Conservation (phyloP, 768 basidiomycete species). For the Termitomyces sp. region DNA sequence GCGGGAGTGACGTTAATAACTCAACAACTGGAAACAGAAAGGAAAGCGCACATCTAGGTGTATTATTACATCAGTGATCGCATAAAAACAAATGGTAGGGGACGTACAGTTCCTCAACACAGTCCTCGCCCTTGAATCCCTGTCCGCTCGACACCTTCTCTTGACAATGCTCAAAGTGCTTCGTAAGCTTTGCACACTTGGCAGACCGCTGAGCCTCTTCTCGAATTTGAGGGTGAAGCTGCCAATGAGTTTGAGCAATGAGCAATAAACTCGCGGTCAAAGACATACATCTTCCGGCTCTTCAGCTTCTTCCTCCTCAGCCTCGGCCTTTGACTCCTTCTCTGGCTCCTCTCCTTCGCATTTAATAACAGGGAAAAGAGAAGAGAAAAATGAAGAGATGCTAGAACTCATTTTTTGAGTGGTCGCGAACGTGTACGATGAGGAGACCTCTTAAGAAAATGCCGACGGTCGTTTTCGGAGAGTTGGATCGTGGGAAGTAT, state of each 20-base stretch:
- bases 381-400: constrained; percentile 44
- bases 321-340: constrained; percentile 56
- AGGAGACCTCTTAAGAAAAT: constrained; percentile 3
- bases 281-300: constrained; percentile 82
- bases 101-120: constrained; percentile 87
- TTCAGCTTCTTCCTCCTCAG: constrained; percentile 44
- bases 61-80: background rate
- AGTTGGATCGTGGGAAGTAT: constrained; percentile 12
- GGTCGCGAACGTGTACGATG: constrained; percentile 1
- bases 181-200: constrained; percentile 64
- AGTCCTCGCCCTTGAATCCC: constrained; percentile 89
- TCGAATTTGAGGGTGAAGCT: constrained; percentile 70
- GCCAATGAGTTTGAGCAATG: background rate
- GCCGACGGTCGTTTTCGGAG: constrained; percentile 15
- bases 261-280: background rate
- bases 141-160: constrained; percentile 82
- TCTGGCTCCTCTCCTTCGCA: constrained; percentile 41
- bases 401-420: constrained; percentile 31
- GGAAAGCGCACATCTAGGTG: constrained; percentile 30
- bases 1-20: constrained; percentile 10
- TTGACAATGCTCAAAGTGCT: constrained; percentile 89
- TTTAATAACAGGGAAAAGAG: constrained; percentile 41
- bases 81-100: constrained; percentile 10
- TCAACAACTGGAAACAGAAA: constrained; percentile 1
- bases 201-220: constrained; percentile 70